Evolutionary conservation across 2,329 filamentous ascomycete species (phyloP).

Genomic region (Colletotrichum simmondsii): DNA sequence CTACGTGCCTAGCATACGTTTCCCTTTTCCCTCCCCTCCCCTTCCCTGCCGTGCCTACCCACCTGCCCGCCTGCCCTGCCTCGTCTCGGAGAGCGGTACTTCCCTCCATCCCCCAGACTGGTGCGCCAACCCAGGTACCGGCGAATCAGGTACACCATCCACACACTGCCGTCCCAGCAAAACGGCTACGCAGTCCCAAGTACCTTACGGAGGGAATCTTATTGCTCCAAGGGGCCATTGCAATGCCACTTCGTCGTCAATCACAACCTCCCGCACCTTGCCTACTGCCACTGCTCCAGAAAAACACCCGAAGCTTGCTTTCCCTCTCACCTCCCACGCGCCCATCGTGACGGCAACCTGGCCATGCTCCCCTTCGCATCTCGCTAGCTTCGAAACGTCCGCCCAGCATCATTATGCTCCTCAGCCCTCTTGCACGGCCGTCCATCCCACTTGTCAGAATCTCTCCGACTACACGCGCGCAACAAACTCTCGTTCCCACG

Average conservation of each 20-base stretch:
- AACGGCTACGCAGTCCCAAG: constrained; percentile 19
- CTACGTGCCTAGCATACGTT: constrained; percentile 12
- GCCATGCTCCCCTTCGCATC: constrained; percentile 24
- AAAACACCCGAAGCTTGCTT: constrained; percentile 6
- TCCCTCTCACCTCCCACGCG: neutral
- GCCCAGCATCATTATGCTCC: constrained; percentile 35
- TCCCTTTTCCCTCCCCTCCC: neutral
- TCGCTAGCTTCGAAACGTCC: constrained; percentile 28
- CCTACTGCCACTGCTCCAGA: constrained; percentile 20
- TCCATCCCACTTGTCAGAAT: constrained; percentile 29
- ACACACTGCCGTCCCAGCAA: constrained; percentile 30
- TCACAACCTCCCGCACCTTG: constrained; percentile 15
- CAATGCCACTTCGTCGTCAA: constrained; percentile 34
- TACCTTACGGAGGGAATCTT: constrained; percentile 20
- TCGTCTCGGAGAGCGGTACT: constrained; percentile 12
- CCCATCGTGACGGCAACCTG: neutral
- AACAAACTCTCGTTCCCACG: constrained; percentile 11
- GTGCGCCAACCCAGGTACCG: constrained; percentile 14
- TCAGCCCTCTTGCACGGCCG: constrained; percentile 31
- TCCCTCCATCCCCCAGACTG: neutral
- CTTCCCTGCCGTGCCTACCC: neutral
- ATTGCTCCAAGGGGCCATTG: constrained; percentile 33
- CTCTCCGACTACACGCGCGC: constrained; percentile 23
- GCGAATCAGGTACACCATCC: constrained; percentile 17
- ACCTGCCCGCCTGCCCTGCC: constrained; percentile 13